Evolutionary conservation across 169 alveolate genomes (phyloP), one percentile per base, ranked within the genome.

Genomic region (Plasmodium relictum): DNA sequence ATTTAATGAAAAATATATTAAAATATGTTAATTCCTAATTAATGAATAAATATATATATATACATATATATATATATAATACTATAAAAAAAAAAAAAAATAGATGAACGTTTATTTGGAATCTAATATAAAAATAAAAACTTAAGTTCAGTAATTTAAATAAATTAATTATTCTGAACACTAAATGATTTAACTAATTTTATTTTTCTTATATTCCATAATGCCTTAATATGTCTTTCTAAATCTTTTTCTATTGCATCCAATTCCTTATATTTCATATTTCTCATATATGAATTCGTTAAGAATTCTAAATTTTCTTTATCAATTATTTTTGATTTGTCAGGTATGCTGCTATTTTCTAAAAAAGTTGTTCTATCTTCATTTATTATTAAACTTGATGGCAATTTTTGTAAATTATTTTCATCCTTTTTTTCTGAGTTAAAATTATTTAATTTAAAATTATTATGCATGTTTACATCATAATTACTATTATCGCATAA

Each of bases 161-260:
- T 39, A 73, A 58, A 58, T 73, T 16, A 62, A 65, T 58, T 58
- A n/a, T 63, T 65, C 16, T 48, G 78, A 20, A 68, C 20, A 7
- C 62, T 58, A 39, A 18, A 48, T 10, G 83, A 44, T 20, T 69
- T 58, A 39, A 54, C 91, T 48, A 66, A 44, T 44, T 70, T 83
- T 6, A 69, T 69, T 31, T 83, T 83, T 70, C 91, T 56, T 45
- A 83, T 26, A 54, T 83, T 83, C 91, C 91, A 83, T 62, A 83
- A 52, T 16, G 85, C 91, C 61, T 83, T 83, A 50, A 83, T 83
- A 22, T 83, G 85, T 61, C 78, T 83, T 54, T 83, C 91, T 18
- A 83, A 59, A 83, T 83, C 91, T 37, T 83, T 58, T 44, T 83
- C 91, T 41, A 83, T 83, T 56, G 86, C 91, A 58, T 83, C 91